phyloP scores from a whole-genome alignment of 73 alveolate species.

The Urostyla sp. region DNA sequence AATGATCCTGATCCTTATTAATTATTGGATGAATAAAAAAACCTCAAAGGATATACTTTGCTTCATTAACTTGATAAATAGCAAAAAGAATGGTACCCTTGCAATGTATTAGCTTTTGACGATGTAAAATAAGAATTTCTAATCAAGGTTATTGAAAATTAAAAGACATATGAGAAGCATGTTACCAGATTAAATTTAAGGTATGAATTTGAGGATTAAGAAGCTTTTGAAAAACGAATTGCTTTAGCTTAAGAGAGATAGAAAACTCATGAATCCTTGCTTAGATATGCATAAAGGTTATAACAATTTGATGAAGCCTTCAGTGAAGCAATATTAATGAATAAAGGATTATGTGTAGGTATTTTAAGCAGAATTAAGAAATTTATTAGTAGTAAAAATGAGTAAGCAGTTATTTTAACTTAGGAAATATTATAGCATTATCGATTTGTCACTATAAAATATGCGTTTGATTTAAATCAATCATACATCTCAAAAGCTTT shows the following conservation, averaged over 20 bases:
- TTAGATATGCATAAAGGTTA: constrained; percentile 65
- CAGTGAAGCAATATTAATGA: no score
- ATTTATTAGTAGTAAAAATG: no score
- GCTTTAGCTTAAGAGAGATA: constrained; percentile 16
- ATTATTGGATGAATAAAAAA: neutral
- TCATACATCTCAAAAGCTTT: no score
- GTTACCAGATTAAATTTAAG: constrained; percentile 42
- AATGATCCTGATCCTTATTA: constrained; percentile 43
- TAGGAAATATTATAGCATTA: no score
- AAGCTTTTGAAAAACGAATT: constrained; percentile 27
- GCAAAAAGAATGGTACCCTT: constrained; percentile 14
- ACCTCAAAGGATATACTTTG: constrained; percentile 6
- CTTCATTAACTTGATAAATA: neutral
- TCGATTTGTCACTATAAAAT: no score
- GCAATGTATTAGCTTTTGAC: constrained; percentile 20
- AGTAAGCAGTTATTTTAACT: no score
- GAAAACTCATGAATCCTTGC: constrained; percentile 45
- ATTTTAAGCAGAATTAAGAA: no score
- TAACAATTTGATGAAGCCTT: no score
- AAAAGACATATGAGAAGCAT: neutral
- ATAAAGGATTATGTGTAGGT: no score
- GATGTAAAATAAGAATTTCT: neutral
- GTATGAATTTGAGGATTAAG: constrained; percentile 27
- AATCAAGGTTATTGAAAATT: neutral
- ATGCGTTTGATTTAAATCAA: no score